Conservation (phyloP, 2,329 filamentous ascomycete species). For the Diaporthe sp. region DNA sequence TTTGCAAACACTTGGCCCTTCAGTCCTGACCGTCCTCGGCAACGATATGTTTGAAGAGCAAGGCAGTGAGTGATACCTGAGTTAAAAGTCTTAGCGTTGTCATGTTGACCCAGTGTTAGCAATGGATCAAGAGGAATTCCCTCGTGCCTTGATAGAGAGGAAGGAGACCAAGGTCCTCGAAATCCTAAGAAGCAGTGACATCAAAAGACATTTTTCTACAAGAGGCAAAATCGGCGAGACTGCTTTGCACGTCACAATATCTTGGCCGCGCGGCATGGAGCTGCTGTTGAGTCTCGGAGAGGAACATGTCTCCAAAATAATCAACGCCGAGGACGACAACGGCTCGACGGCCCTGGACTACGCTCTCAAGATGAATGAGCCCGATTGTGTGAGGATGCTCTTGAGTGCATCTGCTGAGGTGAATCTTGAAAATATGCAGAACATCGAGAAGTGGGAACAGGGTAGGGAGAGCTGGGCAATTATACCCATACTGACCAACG, state of each 20-base stretch:
- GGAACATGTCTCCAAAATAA: background rate
- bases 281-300: background rate
- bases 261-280: background rate
- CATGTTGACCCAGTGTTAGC: background rate
- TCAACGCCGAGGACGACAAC: slow-evolving; percentile 2
- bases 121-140: background rate
- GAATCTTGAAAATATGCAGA: background rate
- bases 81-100: background rate
- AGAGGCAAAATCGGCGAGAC: background rate
- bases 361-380: background rate
- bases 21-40: background rate
- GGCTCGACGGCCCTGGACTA: slow-evolving; percentile 5
- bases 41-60: background rate
- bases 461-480: too few relatives aligned
- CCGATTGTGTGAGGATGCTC: background rate
- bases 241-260: slow-evolving; percentile 2
- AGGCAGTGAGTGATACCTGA: background rate
- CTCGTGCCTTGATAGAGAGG: background rate
- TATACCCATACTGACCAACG: background rate
- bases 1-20: background rate
- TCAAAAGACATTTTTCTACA: background rate
- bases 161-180: background rate
- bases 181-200: background rate
- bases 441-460: slow-evolving; percentile 8
- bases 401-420: background rate